Base-by-base conservation (phyloP, 2,329 filamentous ascomycete species). In the Dactylella cylindrospora region DNA sequence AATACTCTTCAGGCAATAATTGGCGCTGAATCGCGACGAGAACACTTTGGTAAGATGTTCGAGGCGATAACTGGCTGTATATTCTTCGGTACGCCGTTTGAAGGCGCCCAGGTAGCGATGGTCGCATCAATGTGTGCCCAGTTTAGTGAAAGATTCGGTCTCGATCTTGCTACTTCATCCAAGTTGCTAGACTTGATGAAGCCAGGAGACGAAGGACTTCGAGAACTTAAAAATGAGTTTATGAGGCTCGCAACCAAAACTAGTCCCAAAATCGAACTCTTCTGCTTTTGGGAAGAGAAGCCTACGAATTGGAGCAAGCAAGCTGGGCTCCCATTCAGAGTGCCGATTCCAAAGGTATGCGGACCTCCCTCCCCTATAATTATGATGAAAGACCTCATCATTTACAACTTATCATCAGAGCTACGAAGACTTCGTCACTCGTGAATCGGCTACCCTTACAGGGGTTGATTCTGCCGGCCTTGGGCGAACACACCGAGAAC, bases 11-110 rank as follows among this genome's bases (percentile, higher is more conserved):
- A 61, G 55, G 47, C 55, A 15, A 32, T 61, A 5, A 53, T 28
- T n/a, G 20, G 40, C 12, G 72, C 74, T 3, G 72, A 73, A 31
- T 68, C 71, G 0, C 70, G 70, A 12, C 67, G 69, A 15, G 72
- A 75, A 6, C 66, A 69, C 4, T 75, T 73, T 12, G 72, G 71
- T 1, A 67, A 69, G 25, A 73, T 76, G 70, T 75, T 75, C 26
- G 74, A 76, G 49, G 71, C 71, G 2, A 74, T 75, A 20, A 70
- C 73, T 1, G 74, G 71, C 0, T 71, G 72, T 7, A 69, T 72
- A 9, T 73, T 75, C 62, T 76, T 76, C 29, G 74, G 74, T 1
- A 75, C 74, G 0, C 74, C 74, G 0, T 76, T 76, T 39, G 67
- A 68, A 6, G 74, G 74, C 2, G 71, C 74, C 0, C 68, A 71